Percentiles rank a stretch among this genome's conserved stretches.
phyloP scores from a whole-genome alignment of 1,284 basidiomycete genomes.

The Apiotrichum akiyoshidainum region DNA sequence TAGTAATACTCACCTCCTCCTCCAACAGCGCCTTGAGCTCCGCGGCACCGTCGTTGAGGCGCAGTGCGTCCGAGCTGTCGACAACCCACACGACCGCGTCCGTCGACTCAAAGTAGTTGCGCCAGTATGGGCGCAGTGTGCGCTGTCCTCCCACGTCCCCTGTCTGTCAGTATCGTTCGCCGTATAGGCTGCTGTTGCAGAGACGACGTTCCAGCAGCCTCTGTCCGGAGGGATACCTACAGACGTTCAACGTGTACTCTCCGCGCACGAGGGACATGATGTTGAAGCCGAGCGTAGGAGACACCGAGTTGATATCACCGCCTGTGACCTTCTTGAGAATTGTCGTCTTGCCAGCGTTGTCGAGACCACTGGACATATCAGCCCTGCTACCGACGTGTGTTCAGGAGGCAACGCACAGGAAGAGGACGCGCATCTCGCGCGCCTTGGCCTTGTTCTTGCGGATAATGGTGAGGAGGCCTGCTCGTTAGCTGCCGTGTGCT shows the following conservation, averaged over 20 bases:
- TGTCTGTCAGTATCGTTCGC: constrained; percentile 35
- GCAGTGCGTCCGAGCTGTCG: constrained; percentile 83
- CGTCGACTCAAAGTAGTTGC: constrained; percentile 98
- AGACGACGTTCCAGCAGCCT: too few relatives aligned
- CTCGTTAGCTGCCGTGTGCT: too few relatives aligned
- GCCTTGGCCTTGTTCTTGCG: constrained; percentile 93
- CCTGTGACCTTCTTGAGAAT: constrained; percentile 91
- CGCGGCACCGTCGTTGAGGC: constrained; percentile 81
- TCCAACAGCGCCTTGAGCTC: constrained; percentile 81
- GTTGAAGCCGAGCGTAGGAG: constrained; percentile 96
- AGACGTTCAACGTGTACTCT: constrained; percentile 91
- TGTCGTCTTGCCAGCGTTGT: constrained; percentile 98
- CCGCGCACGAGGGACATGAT: constrained; percentile 92
- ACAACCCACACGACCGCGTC: constrained; percentile 99
- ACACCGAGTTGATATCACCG: constrained; percentile 81
- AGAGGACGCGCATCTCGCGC: constrained; percentile 91
- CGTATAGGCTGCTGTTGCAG: too few relatives aligned
- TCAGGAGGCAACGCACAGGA: constrained; percentile 64
- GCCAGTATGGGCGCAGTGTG: constrained; percentile 94
- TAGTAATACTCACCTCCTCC: constrained; percentile 71
- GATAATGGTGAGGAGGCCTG: constrained; percentile 90
- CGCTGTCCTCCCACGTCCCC: constrained; percentile 99
- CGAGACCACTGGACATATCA: constrained; percentile 69
- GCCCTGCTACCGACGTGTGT: too few relatives aligned
- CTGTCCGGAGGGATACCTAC: constrained; percentile 55